Percentiles rank a stretch among this genome's conserved stretches.
These are phyloP conservation scores for Diddensiella caesifluorescens DNA, from an alignment of 805 yeast species.

Conservation along the genomic window DNA sequence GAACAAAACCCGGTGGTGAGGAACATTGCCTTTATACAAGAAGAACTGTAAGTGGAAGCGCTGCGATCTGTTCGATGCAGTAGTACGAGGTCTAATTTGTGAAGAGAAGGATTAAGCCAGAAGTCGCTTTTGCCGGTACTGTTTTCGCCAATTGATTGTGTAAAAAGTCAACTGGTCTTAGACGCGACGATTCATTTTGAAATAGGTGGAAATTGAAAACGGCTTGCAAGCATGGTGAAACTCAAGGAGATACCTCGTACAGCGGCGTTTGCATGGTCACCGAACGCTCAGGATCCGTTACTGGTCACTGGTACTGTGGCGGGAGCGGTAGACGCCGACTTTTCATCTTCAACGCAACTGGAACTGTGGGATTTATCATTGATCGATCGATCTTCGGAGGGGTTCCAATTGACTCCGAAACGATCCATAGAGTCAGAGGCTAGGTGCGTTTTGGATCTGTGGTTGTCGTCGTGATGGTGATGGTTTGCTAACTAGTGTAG, in stretches of 20 bases:
- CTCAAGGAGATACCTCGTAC: conserved; percentile 78
- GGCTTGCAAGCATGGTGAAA: conserved; percentile 54
- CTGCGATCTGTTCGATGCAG: background rate
- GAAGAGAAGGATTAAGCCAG: background rate
- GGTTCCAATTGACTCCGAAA: conserved; percentile 36
- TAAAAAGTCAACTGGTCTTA: background rate
- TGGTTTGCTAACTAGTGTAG: conserved; percentile 24
- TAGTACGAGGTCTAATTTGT: no score
- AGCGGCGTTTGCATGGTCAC: conserved; percentile 96
- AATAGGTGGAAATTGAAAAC: background rate
- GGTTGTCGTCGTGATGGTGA: conserved; percentile 2
- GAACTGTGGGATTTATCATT: conserved; percentile 67
- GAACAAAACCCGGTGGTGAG: no score
- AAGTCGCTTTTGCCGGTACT: background rate
- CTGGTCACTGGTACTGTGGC: conserved; percentile 93
- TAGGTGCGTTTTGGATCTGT: conserved; percentile 34
- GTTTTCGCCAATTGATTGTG: background rate
- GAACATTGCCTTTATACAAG: no score
- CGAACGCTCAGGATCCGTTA: conserved; percentile 58
- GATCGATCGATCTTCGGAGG: conserved; percentile 30
- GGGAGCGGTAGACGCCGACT: conserved; percentile 87
- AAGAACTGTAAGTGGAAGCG: background rate
- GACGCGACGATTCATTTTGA: background rate
- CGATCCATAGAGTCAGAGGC: conserved; percentile 45
- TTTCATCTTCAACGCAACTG: conserved; percentile 70